Base-by-base conservation (phyloP, 1,284 basidiomycete species). In the Meira miltonrushii region DNA sequence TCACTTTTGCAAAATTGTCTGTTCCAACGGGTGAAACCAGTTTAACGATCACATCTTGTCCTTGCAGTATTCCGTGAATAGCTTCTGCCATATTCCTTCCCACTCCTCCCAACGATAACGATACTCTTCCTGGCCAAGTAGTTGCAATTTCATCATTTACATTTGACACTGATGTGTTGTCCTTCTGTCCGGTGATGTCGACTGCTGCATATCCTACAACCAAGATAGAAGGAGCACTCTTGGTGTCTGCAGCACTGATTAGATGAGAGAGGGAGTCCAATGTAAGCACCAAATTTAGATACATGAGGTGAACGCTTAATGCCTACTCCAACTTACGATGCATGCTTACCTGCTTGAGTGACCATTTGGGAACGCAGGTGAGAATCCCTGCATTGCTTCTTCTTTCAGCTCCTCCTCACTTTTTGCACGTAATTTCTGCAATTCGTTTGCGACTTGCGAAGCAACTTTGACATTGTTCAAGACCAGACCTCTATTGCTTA, bases 81-180 rank as follows among this genome's bases (percentile, higher is more conserved):
- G 92, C 90, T 75, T 95, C 90, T 1, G 93, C 90, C 50, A 98
- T 86, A 77, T 99, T 99, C 23, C 93, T 85, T 0, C 85, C 92
- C 2, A 99, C 95, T 12, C 95, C 95, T 1, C 95, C 95, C 0
- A 90, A 81, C 0, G 88, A 85, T 28, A 93, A 68, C 1, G 81
- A 80, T 13, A 97, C 85, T 1, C 75, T 80, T 9, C 94, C 95
- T 0, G 92, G 90, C 7, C 84, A 83, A 0, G 95, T 98, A 0
- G 92, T 71, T 0, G 64, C 65, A n/a, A 58, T 57, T 5, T 11
- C 13, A 17, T 39, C 39, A 8, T 19, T 37, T 17, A 21, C 13
- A 13, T 9, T 19, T 5, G 23, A 23, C 17, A 61, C 54, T 25
- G 13, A 4, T 25, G 2, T 12, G 2, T 3, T 25, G 12, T n/a